These are phyloP conservation scores for Boletus coffeatus DNA, from an alignment of 1,284 basidiomycete genomes.

Conservation along the genomic window DNA sequence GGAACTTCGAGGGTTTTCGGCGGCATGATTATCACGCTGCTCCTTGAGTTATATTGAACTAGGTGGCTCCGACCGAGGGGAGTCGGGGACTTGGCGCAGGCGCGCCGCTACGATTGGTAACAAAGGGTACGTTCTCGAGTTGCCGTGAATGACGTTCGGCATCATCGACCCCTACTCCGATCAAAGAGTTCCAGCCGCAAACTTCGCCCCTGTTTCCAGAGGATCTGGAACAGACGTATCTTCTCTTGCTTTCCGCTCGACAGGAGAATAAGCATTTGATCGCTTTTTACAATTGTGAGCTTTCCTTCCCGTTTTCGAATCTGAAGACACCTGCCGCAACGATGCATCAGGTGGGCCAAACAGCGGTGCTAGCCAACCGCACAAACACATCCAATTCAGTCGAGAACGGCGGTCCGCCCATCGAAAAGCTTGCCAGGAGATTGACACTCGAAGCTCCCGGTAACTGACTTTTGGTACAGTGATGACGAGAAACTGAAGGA, in stretches of 20 bases:
- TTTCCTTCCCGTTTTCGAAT: background rate
- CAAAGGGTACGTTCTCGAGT: constrained; percentile 52
- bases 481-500: constrained; percentile 10
- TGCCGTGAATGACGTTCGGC: background rate
- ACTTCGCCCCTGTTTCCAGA: constrained; percentile 69
- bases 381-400: constrained; percentile 83
- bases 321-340: background rate
- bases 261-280: constrained; percentile 56
- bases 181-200: constrained; percentile 67
- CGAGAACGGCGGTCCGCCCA: constrained; percentile 58
- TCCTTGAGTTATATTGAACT: too few species aligned
- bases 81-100: too few species aligned
- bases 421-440: constrained; percentile 63
- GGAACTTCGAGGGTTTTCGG: too few species aligned
- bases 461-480: constrained; percentile 4
- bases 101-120: constrained; percentile 40
- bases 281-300: constrained; percentile 82
- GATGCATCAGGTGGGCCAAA: constrained; percentile 56
- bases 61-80: too few species aligned
- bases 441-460: constrained; percentile 47
- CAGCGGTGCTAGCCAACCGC: constrained; percentile 83
- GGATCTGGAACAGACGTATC: constrained; percentile 72
- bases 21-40: too few species aligned
- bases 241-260: constrained; percentile 62
- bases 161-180: background rate